Base-by-base conservation (phyloP, 352 stramenopile species). In the Pythium guiyangense region DNA sequence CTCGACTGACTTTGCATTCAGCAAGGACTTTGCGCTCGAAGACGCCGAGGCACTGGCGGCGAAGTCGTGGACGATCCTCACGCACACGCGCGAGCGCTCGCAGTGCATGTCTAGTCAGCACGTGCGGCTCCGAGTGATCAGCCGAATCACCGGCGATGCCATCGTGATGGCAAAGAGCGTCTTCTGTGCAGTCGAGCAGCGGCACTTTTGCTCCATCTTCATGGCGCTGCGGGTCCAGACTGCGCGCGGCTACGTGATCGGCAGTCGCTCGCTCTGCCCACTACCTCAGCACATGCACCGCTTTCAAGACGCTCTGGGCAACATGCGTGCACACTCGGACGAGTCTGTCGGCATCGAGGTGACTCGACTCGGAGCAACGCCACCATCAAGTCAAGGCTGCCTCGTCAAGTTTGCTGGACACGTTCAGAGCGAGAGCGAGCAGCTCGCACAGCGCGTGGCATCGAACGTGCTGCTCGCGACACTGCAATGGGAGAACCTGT, bases 1-100 rank as follows among this genome's bases (percentile, higher is more conserved):
- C 18, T 83, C 68, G 70, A 66, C 65, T 18, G 60, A 73, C 50
- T 79, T 76, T 47, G 58, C 69, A 29, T 61, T 78, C 51, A 68
- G 60, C 17, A 83, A 79, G 55, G 61, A 66, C 31, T 79, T 83
- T 48, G 47, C 57, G 6, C 54, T 71, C n/a, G 66, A 78, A 31
- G 51, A 34, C 14, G 45, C 59, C 10, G 62, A 59, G 26, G 22
- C 52, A 12, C 51, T 79, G 3, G 63, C 61, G 4, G 51, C 64
- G 35, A 60, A 54, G 31, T 73, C 73, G 22, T 79, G 68, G 73
- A 52, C 59, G 25, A 46, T 64, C 2, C 46, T 70, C 49, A 31
- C 49, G 14, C 37, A 67, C 18, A 44, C 39, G 45, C 64, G 56
- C 14, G 35, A 43, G 14, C 37, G 14, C 14, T 43, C 37, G 37